These are phyloP conservation scores for Leptographium wingfieldii DNA, from an alignment of 2,329 filamentous ascomycete genomes.

Conservation along the genomic window DNA sequence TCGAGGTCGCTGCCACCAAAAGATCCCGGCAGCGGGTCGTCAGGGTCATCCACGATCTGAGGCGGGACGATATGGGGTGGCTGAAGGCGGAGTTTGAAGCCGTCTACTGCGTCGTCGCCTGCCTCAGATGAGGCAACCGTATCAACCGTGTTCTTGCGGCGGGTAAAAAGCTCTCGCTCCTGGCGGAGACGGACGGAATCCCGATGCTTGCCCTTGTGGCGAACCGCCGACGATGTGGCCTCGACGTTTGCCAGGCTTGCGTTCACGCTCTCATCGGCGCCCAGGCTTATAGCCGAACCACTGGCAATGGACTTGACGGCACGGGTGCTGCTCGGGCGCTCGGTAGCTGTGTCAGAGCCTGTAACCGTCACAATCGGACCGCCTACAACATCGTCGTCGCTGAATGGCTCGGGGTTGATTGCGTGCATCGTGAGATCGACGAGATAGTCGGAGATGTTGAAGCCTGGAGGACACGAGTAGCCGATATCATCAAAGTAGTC, in stretches of 20 bases:
- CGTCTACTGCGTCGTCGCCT: conserved; percentile 38
- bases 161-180: conserved; percentile 80
- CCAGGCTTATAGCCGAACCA: conserved; percentile 58
- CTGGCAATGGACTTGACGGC: conserved; percentile 87
- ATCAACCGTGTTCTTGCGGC: conserved; percentile 53
- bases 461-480: conserved; percentile 86
- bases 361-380: conserved; percentile 10
- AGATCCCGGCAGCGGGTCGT: conserved; percentile 47
- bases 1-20: conserved; percentile 66
- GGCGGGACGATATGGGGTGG: conserved; percentile 31
- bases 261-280: conserved; percentile 47
- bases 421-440: conserved; percentile 98
- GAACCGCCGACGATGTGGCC: conserved; percentile 36
- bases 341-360: conserved; percentile 45
- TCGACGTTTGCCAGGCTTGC: conserved; percentile 25
- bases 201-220: conserved; percentile 57
- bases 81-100: conserved; percentile 39
- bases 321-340: conserved; percentile 73
- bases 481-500: conserved; percentile 85
- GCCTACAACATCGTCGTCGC: conserved; percentile 17
- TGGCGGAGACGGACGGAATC: conserved; percentile 77
- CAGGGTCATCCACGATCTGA: conserved; percentile 57
- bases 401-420: conserved; percentile 43
- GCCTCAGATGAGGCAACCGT: conserved; percentile 51
- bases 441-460: conserved; percentile 97